These are phyloP conservation scores for Neofusicoccum cordaticola DNA, from an alignment of 2,329 filamentous ascomycete genomes.

Conservation along the genomic window DNA sequence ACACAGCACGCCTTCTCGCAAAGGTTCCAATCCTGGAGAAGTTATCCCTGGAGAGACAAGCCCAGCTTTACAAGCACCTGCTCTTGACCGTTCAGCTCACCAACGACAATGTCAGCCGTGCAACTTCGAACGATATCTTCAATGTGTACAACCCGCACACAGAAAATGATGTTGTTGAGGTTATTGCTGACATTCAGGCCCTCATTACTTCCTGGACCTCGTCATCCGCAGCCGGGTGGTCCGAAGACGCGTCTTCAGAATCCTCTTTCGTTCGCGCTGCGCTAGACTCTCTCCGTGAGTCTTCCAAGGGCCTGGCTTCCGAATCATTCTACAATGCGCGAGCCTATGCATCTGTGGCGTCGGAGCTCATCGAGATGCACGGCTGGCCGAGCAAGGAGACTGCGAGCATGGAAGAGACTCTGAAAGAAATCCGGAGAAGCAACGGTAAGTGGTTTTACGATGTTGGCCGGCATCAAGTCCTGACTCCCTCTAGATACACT, in stretches of 20 bases:
- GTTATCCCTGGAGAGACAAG: constrained; percentile 32
- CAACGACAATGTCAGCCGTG: constrained; percentile 59
- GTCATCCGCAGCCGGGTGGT: constrained; percentile 15
- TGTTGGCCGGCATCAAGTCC: not conserved
- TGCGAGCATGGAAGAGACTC: constrained; percentile 33
- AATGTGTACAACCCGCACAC: constrained; percentile 46
- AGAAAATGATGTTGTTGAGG: constrained; percentile 52
- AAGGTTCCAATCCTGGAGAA: constrained; percentile 35
- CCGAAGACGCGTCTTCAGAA: not conserved
- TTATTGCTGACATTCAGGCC: constrained; percentile 51
- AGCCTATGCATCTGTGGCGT: constrained; percentile 35
- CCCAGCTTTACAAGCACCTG: constrained; percentile 50
- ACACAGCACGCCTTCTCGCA: constrained; percentile 59
- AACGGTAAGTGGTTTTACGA: not conserved
- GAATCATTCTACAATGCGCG: constrained; percentile 43
- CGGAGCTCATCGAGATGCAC: constrained; percentile 41
- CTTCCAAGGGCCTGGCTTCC: constrained; percentile 25
- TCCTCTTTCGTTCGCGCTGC: constrained; percentile 26
- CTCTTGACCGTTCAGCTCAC: constrained; percentile 56
- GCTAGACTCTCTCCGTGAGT: constrained; percentile 19
- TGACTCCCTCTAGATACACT: constrained; percentile 40
- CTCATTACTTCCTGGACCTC: constrained; percentile 46
- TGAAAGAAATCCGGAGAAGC: constrained; percentile 31
- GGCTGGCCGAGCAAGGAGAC: constrained; percentile 39
- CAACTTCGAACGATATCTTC: constrained; percentile 55